phyloP scores from a whole-genome alignment of 108 stramenopile species.

The Nannochloropsis salina region DNA sequence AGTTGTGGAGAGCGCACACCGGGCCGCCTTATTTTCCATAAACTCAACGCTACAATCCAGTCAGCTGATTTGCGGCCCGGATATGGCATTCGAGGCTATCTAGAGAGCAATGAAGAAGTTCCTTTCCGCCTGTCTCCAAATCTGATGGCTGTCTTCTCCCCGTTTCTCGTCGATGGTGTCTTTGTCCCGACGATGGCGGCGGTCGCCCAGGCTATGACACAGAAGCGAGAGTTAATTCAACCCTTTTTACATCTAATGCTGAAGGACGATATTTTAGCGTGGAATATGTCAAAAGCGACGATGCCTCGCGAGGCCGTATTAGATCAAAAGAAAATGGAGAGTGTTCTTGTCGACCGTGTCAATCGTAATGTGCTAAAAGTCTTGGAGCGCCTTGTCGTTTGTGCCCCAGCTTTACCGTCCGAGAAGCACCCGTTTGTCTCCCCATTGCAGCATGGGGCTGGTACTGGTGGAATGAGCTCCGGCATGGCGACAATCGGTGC shows the following conservation, averaged over 20 bases:
- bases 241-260: constrained; percentile 40
- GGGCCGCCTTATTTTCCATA: constrained; percentile 35
- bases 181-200: constrained; percentile 41
- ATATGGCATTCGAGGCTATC: constrained; percentile 23
- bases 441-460: not conserved
- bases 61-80: constrained; percentile 45
- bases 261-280: constrained; percentile 45
- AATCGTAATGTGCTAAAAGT: constrained; percentile 43
- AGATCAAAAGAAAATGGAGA: constrained; percentile 31
- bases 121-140: constrained; percentile 47
- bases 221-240: constrained; percentile 39
- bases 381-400: constrained; percentile 27
- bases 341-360: constrained; percentile 42
- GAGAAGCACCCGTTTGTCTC: not conserved
- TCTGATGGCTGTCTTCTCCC: constrained; percentile 40
- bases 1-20: constrained; percentile 40
- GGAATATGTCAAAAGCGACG: constrained; percentile 42
- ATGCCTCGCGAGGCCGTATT: not conserved
- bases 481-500: not conserved
- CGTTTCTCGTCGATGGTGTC: constrained; percentile 47
- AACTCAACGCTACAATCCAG: constrained; percentile 35
- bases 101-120: constrained; percentile 43
- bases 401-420: not conserved
- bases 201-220: constrained; percentile 32
- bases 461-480: not conserved